phyloP scores from a whole-genome alignment of 495 filamentous ascomycete genomes.

The Entonaema liquescens region DNA sequence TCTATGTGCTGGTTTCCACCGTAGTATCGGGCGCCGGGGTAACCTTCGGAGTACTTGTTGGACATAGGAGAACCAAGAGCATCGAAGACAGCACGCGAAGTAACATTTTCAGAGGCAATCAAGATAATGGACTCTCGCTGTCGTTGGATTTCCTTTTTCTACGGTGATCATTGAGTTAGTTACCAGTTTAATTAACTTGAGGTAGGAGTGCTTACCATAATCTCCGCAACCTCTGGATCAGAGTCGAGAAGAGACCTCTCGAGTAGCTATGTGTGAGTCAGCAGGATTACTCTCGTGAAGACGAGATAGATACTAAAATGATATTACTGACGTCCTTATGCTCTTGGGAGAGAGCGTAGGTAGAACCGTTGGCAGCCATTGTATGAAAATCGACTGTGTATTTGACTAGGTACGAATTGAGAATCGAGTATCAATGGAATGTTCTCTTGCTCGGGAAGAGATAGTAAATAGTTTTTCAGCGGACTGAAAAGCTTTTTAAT shows the following conservation, averaged over 20 bases:
- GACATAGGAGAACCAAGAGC: slow-evolving; percentile 90
- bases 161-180: slow-evolving; percentile 24
- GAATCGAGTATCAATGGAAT: not conserved
- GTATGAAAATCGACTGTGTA: slow-evolving; percentile 24
- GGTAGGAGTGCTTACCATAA: slow-evolving; percentile 75
- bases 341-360: slow-evolving; percentile 87
- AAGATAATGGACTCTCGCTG: slow-evolving; percentile 98
- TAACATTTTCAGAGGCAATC: slow-evolving; percentile 94
- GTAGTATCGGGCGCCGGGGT: slow-evolving; percentile 98
- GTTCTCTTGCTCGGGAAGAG: not conserved
- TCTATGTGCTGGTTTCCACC: slow-evolving; percentile 99
- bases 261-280: slow-evolving; percentile 81
- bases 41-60: slow-evolving; percentile 99
- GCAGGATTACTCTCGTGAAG: slow-evolving; percentile 23
- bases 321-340: slow-evolving; percentile 80
- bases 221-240: slow-evolving; percentile 90
- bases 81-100: slow-evolving; percentile 88
- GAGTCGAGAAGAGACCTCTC: slow-evolving; percentile 83
- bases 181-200: not conserved
- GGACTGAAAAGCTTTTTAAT: not conserved
- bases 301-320: slow-evolving; percentile 7
- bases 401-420: slow-evolving; percentile 1
- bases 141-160: slow-evolving; percentile 95
- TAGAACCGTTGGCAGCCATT: slow-evolving; percentile 51
- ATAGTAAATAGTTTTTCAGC: not conserved